Base-by-base conservation (phyloP, 371 early-diverging fungal species). In the Apophysomyces ossiformis region DNA sequence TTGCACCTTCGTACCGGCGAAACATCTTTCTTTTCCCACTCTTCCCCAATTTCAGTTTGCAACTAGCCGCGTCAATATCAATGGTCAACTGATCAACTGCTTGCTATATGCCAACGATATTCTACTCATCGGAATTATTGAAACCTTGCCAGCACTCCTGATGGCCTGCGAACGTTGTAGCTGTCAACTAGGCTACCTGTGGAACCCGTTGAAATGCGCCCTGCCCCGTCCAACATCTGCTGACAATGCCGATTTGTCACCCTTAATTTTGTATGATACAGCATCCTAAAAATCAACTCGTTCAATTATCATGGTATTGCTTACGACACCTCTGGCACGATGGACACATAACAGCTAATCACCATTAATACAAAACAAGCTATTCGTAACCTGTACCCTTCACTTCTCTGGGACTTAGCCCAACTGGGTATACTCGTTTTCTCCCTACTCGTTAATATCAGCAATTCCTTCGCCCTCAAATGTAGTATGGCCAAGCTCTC, bases 121-220 rank as follows among this genome's bases (percentile, higher is more conserved):
- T 12, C 45, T 63, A 1, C 66, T 69, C 0, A 66, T 65, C 59
- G 57, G 45, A 12, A 18, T 46, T n/a, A n/a, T 41, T 13, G 60
- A 45, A 6, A 56, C 36, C 18, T 45, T 60, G 26, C 60, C 21
- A 32, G 7, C 39, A 8, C 26, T 67, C n/a, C 45, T 65, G 13
- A 26, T 16, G 1, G 39, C 46, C 9, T 63, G 57, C 32, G 58
- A 67, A 63, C 13, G 18, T 1, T 71, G 71, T 50, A 44, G 43
- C 13, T 15, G 21, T 6, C 6, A 32, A 18, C 60, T 71, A 8
- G 77, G 77, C 0, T 73, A 77, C 41, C 64, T 69, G 1, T 73
- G 73, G 70, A 69, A 68, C 44, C 68, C 70, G 21, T 37, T 58
- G 12, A 77, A 77, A 64, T 73, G 73, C 60, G 69, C 63, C 5